These are phyloP conservation scores for Candida glucosophila DNA, from an alignment of 1,139 yeast species.

Conservation along the genomic window DNA sequence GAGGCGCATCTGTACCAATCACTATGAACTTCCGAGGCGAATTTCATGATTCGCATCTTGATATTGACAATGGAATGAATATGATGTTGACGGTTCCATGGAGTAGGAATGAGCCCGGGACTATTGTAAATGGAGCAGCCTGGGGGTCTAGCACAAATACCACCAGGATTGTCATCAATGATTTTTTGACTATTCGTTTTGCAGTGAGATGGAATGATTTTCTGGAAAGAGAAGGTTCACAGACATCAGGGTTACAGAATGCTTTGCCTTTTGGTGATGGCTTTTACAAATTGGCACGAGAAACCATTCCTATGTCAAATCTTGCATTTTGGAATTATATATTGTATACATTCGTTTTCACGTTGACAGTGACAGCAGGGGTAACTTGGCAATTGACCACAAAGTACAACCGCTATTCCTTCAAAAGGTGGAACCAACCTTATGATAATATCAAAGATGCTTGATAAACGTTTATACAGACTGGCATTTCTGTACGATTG, in stretches of 20 bases:
- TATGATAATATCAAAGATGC: too few species aligned
- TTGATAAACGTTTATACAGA: too few species aligned
- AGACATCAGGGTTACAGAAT: slow-evolving; percentile 6
- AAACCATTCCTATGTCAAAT: slow-evolving; percentile 20
- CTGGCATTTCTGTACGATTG: slow-evolving; percentile 32
- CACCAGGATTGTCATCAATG: slow-evolving; percentile 60
- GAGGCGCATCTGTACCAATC: slow-evolving; percentile 52
- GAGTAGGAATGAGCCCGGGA: slow-evolving; percentile 18
- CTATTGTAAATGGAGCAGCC: slow-evolving; percentile 47
- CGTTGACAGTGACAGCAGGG: too few species aligned
- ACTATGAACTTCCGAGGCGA: slow-evolving; percentile 62
- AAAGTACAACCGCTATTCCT: too few species aligned
- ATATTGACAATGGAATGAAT: slow-evolving; percentile 54
- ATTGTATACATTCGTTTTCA: slow-evolving; percentile 15
- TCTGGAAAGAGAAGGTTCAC: slow-evolving; percentile 14
- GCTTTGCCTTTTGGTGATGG: slow-evolving; percentile 34
- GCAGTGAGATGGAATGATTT: slow-evolving; percentile 51
- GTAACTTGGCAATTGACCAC: too few species aligned
- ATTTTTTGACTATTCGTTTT: slow-evolving; percentile 46
- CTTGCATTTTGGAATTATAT: slow-evolving; percentile 15
- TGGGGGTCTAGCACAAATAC: slow-evolving; percentile 60
- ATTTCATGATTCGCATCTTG: slow-evolving; percentile 61
- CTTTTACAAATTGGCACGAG: slow-evolving; percentile 30
- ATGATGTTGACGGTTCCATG: slow-evolving; percentile 40
- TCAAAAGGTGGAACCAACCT: too few species aligned